Base-by-base conservation (phyloP, 1,139 yeast genomes). In the Geotrichum histeridarum region DNA sequence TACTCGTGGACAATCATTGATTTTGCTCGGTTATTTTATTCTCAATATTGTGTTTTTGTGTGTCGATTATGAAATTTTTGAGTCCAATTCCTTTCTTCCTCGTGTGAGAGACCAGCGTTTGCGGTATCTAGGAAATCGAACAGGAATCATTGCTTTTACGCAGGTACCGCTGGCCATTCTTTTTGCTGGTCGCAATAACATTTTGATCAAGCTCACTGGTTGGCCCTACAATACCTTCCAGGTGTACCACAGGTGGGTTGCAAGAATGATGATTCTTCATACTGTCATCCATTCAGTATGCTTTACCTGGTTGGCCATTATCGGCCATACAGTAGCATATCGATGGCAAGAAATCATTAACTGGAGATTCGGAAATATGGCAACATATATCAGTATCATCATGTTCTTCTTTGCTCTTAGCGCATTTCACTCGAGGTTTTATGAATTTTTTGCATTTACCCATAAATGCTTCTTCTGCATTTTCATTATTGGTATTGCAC, bases 141-240 rank as follows among this genome's bases (percentile, higher is more conserved):
- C 85, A 0, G 86, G 89, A 42, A 78, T 84, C 31, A 68, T 84
- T 15, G 77, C 84, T 1, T 77, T 83, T 48, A 75, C 77, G 17
- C 72, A 80, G 58, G 67, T 80, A 61, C 88, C 87, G 0, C 60
- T 82, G 2, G 64, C 82, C 18, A 74, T 82, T 22, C 63, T 80
- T 30, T 77, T 84, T 70, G 86, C 84, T 0, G 83, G 86, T 12
- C 70, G 91, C 59, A 83, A 78, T 64, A 83, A 83, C 63, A 73
- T 83, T 42, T 65, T 84, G 27, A 79, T 79, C 56, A 67, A 72
- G 67, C 51, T 81, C 3, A 82, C 89, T 0, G 81, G 86, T 18
- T 78, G 86, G 81, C 78, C 84, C 30, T 83, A 80, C 63, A 73
- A 84, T 37, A 79, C 85, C 0, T 83, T 81, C 61, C 82, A 83